Percentiles rank a stretch among this genome's conserved stretches.
phyloP scores from a whole-genome alignment of 1,284 basidiomycete species.

The Wallemia mellicola region DNA sequence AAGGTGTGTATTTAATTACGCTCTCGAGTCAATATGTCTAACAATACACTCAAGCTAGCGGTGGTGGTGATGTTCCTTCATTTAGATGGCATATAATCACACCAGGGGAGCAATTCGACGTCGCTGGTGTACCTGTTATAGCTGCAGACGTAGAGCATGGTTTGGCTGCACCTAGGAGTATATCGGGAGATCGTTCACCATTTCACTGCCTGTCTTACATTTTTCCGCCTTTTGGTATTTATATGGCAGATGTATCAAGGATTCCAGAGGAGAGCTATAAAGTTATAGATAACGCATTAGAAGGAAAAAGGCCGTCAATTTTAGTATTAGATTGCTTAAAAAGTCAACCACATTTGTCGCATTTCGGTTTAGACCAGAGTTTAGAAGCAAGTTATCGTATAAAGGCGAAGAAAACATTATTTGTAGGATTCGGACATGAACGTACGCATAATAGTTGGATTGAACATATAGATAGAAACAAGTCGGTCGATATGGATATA shows the following conservation, averaged over 20 bases:
- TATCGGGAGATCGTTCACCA: constrained; percentile 5
- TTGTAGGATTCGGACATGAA: neutral
- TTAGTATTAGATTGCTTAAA: neutral
- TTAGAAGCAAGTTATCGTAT: neutral
- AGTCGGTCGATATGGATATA: neutral
- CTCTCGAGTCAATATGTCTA: too few relatives aligned
- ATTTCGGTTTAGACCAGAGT: neutral
- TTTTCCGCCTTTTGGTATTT: constrained; percentile 13
- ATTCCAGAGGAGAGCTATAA: constrained; percentile 8
- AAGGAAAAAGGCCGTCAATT: neutral
- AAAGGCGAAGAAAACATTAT: neutral
- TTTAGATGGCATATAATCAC: constrained; percentile 12
- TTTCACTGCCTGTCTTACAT: constrained; percentile 15
- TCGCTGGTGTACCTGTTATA: constrained; percentile 12
- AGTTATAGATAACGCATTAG: neutral
- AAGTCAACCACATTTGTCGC: neutral
- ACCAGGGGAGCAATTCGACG: constrained; percentile 8
- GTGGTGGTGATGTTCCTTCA: constrained; percentile 17
- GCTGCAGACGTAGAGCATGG: constrained; percentile 9
- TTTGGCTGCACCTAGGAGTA: neutral
- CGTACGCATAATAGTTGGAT: neutral
- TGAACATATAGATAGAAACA: neutral
- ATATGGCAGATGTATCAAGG: constrained; percentile 14
- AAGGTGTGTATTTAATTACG: constrained; percentile 14
- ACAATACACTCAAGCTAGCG: too few relatives aligned